Evolutionary conservation across 2,329 filamentous ascomycete species (phyloP).

Genomic region (Periconia sp.): DNA sequence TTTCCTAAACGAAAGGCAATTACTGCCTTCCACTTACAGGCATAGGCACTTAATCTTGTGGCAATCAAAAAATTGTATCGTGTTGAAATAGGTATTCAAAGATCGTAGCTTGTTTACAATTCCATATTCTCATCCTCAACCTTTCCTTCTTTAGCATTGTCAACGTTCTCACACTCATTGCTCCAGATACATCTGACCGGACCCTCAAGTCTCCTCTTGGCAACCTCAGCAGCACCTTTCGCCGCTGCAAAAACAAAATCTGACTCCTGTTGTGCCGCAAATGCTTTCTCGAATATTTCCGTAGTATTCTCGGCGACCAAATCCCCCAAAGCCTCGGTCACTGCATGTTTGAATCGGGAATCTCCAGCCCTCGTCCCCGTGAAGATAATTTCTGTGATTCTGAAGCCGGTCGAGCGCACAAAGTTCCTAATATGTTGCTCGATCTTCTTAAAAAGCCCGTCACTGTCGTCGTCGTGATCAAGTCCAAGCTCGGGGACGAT

Average conservation of each 20-base stretch:
- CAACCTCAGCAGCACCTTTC: constrained; percentile 8
- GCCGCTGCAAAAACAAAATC: constrained; percentile 6
- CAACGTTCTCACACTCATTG: constrained; percentile 4
- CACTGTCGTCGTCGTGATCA: background rate
- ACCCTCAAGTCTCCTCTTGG: constrained; percentile 6
- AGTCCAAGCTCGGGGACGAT: constrained; percentile 3
- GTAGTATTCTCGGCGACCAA: constrained; percentile 3
- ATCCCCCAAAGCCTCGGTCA: constrained; percentile 5
- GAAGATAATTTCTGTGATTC: constrained; percentile 3
- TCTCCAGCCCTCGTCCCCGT: constrained; percentile 5
- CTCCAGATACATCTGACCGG: constrained; percentile 6
- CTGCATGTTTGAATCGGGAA: constrained; percentile 4
- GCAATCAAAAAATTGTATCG: no score
- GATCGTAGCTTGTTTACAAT: constrained; percentile 1
- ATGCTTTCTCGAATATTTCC: constrained; percentile 2
- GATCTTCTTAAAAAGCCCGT: constrained; percentile 3
- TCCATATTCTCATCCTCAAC: constrained; percentile 1
- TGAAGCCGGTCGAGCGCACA: background rate
- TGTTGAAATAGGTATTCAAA: no score
- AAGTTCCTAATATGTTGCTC: constrained; percentile 3
- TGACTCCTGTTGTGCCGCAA: constrained; percentile 1
- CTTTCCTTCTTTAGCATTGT: background rate
- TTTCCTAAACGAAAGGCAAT: no score
- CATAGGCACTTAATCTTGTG: no score
- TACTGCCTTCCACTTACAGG: no score